These are phyloP conservation scores for Cephaloascus albidus DNA, from an alignment of 805 yeast genomes.

Conservation along the genomic window DNA sequence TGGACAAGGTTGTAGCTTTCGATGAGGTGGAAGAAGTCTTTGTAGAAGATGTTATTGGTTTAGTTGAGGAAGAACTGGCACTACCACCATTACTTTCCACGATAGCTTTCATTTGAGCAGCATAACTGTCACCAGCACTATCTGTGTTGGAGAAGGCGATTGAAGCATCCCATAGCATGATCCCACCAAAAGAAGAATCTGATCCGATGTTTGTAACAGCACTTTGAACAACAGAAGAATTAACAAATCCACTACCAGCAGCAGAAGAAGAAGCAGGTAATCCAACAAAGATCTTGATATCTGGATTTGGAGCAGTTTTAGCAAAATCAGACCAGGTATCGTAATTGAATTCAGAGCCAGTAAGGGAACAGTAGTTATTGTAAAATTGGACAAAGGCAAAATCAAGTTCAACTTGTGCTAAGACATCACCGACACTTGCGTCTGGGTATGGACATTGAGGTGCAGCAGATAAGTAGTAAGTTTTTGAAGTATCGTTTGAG, in stretches of 20 bases:
- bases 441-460: conserved; percentile 93
- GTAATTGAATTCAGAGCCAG: conserved; percentile 39
- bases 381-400: conserved; percentile 84
- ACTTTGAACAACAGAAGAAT: conserved; percentile 26
- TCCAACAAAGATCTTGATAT: conserved; percentile 67
- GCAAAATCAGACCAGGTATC: conserved; percentile 71
- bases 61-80: conserved; percentile 1
- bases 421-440: conserved; percentile 19
- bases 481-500: conserved; percentile 28
- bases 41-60: neutral
- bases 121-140: conserved; percentile 23
- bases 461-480: conserved; percentile 76
- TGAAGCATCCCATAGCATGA: conserved; percentile 82
- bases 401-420: conserved; percentile 53
- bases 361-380: conserved; percentile 69
- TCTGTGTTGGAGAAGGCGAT: conserved; percentile 39
- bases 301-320: conserved; percentile 43
- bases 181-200: conserved; percentile 46
- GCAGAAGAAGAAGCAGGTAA: conserved; percentile 49
- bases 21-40: conserved; percentile 1
- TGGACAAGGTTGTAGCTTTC: conserved; percentile 2
- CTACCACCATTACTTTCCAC: conserved; percentile 15
- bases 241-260: conserved; percentile 49
- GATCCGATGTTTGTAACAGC: conserved; percentile 17
- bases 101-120: conserved; percentile 34